These are phyloP conservation scores for Tolypocladium tundrense DNA, from an alignment of 2,329 filamentous ascomycete genomes.

Conservation along the genomic window DNA sequence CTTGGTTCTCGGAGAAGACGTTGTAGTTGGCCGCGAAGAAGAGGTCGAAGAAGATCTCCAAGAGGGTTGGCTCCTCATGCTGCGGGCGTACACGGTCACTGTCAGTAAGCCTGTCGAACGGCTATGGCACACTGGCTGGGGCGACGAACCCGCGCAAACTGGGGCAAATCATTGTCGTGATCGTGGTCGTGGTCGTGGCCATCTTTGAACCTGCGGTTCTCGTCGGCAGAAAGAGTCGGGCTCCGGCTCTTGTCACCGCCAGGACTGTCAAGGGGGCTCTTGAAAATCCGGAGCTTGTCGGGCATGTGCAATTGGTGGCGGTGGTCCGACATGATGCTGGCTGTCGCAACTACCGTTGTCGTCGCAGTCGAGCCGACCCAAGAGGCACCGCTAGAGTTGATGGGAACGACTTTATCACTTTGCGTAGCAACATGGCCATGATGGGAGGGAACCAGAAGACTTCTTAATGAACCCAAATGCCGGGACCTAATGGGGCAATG, in stretches of 20 bases:
- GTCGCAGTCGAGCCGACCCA: neutral
- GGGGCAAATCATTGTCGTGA: conserved; percentile 9
- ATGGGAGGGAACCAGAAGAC: neutral
- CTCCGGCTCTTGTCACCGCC: conserved; percentile 6
- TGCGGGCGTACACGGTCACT: conserved; percentile 2
- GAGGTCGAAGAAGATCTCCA: conserved; percentile 28
- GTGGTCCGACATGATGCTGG: conserved; percentile 8
- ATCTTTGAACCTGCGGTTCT: neutral
- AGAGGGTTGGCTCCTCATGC: conserved; percentile 24
- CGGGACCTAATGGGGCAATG: neutral
- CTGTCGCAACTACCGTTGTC: neutral
- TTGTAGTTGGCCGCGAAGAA: conserved; percentile 50
- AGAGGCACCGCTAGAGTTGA: neutral
- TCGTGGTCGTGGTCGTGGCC: neutral
- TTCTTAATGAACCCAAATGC: neutral
- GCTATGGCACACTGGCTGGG: too few relatives aligned
- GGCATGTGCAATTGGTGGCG: conserved; percentile 1
- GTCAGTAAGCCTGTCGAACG: neutral
- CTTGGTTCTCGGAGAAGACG: conserved; percentile 35
- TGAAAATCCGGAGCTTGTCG: conserved; percentile 20
- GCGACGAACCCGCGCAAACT: conserved; percentile 14
- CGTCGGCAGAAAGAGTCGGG: neutral
- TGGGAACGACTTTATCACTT: neutral
- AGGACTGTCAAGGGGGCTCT: conserved; percentile 15
- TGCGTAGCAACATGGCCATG: neutral